phyloP scores from a whole-genome alignment of 2,329 filamentous ascomycete genomes.

The Aspergillus japonicus region DNA sequence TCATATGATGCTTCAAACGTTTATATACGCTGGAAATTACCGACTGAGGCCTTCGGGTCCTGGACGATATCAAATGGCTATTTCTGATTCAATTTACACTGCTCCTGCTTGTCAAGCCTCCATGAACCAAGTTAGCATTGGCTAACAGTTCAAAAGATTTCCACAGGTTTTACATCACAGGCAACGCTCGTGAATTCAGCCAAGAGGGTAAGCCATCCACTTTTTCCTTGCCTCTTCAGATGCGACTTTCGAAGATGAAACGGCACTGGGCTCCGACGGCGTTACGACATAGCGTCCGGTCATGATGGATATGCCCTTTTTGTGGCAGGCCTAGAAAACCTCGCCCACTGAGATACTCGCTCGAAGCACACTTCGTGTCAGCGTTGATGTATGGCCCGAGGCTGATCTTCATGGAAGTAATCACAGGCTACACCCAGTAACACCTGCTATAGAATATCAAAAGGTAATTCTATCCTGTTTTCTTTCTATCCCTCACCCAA shows the following conservation, averaged over 20 bases:
- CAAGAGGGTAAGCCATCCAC: constrained; percentile 25
- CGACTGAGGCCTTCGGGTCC: constrained; percentile 71
- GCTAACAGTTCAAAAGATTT: constrained; percentile 23
- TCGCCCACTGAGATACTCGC: constrained; percentile 78
- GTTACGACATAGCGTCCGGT: constrained; percentile 51
- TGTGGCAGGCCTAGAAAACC: constrained; percentile 99
- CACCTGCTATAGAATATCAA: background rate
- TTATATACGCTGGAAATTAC: constrained; percentile 90
- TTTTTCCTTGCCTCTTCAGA: constrained; percentile 1
- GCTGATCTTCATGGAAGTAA: constrained; percentile 23
- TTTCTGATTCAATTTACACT: constrained; percentile 61
- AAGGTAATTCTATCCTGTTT: constrained; percentile 17
- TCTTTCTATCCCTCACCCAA: background rate
- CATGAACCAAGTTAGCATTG: constrained; percentile 3
- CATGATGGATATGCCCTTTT: constrained; percentile 83
- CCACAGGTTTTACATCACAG: background rate
- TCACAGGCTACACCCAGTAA: background rate
- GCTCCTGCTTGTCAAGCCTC: constrained; percentile 16
- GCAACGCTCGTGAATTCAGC: background rate
- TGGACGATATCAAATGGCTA: constrained; percentile 84
- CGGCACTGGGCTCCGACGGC: constrained; percentile 96
- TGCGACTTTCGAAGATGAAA: constrained; percentile 38
- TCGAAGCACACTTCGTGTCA: constrained; percentile 22
- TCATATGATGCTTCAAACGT: constrained; percentile 56
- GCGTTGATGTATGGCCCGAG: constrained; percentile 21